Base-by-base conservation (phyloP, 23 red algal genomes). In the Gracilaria caudata region DNA sequence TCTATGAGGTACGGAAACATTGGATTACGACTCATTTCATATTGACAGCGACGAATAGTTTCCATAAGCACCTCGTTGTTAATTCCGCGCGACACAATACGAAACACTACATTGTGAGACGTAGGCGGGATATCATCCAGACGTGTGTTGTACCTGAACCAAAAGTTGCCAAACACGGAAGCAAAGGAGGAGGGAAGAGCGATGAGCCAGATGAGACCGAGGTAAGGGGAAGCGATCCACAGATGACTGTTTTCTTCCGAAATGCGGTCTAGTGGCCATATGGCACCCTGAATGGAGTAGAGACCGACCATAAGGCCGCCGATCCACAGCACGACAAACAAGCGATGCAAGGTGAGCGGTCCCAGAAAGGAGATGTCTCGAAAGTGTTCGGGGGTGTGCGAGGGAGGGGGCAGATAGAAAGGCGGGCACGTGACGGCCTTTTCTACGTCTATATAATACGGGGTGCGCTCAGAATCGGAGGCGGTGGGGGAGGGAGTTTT, bases 351-450 rank as follows among this genome's bases (percentile, higher is more conserved):
- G 0, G 85, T 89, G 4, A 89, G 66, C 32, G 85, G 85, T 9
- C 85, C 85, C 13, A 79, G 72, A 59, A 89, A 89, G 82, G 82
- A 86, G 43, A 86, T 86, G 39, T 89, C 85, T 7, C 85, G 85
- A 89, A 89, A 89, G 58, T 60, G 85, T 35, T 89, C 85, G 4
- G 45, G 68, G 30, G 49, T 47, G 45, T 74, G 46, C 28, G 82
- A 70, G 13, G 82, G 68, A 4, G 82, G 82, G 8, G 82, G 82
- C 1, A 60, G 82, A 9, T 49, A 51, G 43, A 86, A 86, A 0
- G 82, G 82, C 26, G 82, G 82, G 33, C 68, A 86, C 47, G 70
- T 26, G 33, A 11, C 19, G 38, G 12, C 70, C 24, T 75, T 75
- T 16, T 75, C 70, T 19, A 75, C 40, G 38, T 75, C 70, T 2